Evolutionary conservation across 2,329 filamentous ascomycete genomes (phyloP).

Genomic region (Bisporella sp.): DNA sequence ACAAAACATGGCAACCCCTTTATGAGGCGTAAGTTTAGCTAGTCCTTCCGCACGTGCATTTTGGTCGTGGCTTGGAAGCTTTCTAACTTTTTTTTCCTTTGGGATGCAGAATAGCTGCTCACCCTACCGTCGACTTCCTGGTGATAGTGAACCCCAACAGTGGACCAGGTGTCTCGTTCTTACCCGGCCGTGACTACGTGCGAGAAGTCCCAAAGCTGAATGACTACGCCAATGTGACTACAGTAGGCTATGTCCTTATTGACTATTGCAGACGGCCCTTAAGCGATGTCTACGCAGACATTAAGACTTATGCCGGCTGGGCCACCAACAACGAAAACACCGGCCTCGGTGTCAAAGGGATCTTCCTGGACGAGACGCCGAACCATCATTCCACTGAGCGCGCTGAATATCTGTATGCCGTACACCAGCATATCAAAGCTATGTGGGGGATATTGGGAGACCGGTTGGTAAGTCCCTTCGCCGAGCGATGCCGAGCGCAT

Average conservation of each 20-base stretch:
- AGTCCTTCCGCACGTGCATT: neutral
- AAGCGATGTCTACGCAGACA: constrained; percentile 3
- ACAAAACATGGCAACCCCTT: constrained; percentile 15
- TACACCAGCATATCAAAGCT: neutral
- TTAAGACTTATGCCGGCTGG: constrained; percentile 11
- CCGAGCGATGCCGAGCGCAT: neutral
- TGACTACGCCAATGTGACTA: constrained; percentile 28
- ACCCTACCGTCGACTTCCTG: constrained; percentile 17
- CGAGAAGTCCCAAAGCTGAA: constrained; percentile 29
- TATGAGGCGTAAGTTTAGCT: constrained; percentile 7
- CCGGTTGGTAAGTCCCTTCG: neutral
- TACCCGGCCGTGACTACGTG: constrained; percentile 28
- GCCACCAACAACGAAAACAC: neutral
- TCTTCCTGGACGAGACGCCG: constrained; percentile 16
- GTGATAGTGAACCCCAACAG: constrained; percentile 22
- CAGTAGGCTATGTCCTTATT: constrained; percentile 34
- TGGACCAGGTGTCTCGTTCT: constrained; percentile 25
- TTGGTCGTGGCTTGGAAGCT: neutral
- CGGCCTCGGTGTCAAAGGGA: constrained; percentile 8
- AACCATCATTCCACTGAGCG: constrained; percentile 4
- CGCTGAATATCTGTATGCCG: neutral
- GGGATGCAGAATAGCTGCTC: constrained; percentile 1
- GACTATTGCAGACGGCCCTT: constrained; percentile 20
- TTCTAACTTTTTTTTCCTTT: neutral
- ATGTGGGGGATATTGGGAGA: neutral